Base-by-base conservation (phyloP, 129 eudicot genomes). In the Helianthus annuus region DNA sequence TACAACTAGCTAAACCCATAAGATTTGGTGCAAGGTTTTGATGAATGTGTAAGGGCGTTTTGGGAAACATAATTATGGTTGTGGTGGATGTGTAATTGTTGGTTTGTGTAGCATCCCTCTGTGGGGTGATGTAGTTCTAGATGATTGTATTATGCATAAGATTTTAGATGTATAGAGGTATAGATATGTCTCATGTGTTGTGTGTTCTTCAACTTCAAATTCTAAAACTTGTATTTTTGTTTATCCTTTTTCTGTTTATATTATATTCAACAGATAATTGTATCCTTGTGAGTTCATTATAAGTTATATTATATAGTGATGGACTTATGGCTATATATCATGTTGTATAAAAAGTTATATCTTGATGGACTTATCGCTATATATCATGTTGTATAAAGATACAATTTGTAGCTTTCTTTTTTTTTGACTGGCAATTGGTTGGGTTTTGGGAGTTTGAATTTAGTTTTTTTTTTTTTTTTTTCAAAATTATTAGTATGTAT, bases 1-100 rank as follows among this genome's bases (percentile, higher is more conserved):
- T 90, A 87, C 81, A 90, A 90, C 67, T 90, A 89, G 82, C 66
- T 45, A 38, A 64, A 72, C 48, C 59, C 40, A 45, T 36, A 54
- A 32, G 36, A 32, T 32, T 32, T 3, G 36, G 36, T 32, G 36
- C 36, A 44, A 34, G 13, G 51, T 38, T 40, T 64, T 55, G 74
- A 60, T 15, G 65, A 78, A 14, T 40, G 46, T 64, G 48, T 60
- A 63, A 32, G 51, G 29, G 63, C 15, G 16, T 82, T 72, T 49
- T 68, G 59, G 48, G 45, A 74, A 39, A 55, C 22, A 76, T 15
- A 15, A 48, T 70, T 69, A 42, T 74, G 13, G 22, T 49, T 38
- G 7, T 55, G 39, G 64, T 73, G 67, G 61, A 73, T 69, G 60
- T 82, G 80, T 39, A 69, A 73, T 62, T 73, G 55, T 69, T 82